Conservation (phyloP, 768 basidiomycete species). For the Asterophora parasitica region DNA sequence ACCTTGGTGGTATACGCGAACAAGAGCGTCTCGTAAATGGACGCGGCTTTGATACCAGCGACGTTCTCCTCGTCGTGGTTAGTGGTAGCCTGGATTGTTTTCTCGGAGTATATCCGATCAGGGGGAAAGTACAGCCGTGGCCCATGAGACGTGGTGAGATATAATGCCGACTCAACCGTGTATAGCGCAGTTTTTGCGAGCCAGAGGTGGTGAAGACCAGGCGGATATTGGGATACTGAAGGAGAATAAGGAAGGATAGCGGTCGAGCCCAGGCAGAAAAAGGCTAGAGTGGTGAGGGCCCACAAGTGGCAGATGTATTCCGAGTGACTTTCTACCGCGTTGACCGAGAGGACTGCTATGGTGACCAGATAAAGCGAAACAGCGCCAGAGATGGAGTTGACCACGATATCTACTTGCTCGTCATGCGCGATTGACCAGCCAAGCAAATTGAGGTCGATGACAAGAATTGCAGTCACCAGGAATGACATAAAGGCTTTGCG, state of each 20-base stretch:
- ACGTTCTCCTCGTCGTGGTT: constrained; percentile 71
- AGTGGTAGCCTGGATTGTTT: constrained; percentile 54
- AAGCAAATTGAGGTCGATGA: constrained; percentile 47
- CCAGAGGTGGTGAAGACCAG: constrained; percentile 38
- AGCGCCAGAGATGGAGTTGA: constrained; percentile 39
- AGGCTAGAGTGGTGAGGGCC: constrained; percentile 45
- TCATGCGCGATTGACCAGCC: constrained; percentile 45
- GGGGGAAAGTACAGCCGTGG: constrained; percentile 72
- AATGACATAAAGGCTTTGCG: constrained; percentile 50
- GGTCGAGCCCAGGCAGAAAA: constrained; percentile 37
- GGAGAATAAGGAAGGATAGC: constrained; percentile 53
- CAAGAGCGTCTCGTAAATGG: constrained; percentile 58
- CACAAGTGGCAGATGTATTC: constrained; percentile 60
- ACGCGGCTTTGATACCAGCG: constrained; percentile 57
- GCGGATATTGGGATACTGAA: constrained; percentile 24
- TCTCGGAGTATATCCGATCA: constrained; percentile 71
- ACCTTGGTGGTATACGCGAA: constrained; percentile 89
- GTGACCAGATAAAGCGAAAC: constrained; percentile 59
- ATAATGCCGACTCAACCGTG: constrained; percentile 32
- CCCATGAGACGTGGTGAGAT: constrained; percentile 61
- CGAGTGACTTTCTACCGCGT: constrained; percentile 39
- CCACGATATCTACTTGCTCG: constrained; percentile 27
- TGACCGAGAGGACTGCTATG: constrained; percentile 48
- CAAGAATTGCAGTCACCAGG: constrained; percentile 41
- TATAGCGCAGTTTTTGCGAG: constrained; percentile 50